Conservation (phyloP, 208 protist genomes). For the Leishmania turanica region DNA sequence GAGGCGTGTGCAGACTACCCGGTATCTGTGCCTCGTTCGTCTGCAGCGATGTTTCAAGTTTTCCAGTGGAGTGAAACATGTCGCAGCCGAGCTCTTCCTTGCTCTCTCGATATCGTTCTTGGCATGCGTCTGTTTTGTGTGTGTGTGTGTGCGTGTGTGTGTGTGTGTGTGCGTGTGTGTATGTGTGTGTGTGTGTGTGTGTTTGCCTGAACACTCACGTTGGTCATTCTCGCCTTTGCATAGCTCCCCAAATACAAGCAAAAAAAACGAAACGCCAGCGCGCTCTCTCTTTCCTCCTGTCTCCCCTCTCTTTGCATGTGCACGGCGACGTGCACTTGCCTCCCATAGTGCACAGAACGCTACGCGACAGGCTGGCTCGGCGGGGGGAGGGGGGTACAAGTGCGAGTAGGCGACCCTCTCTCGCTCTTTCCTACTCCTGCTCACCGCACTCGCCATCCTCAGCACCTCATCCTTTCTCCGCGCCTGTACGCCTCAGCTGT, state of each 20-base stretch:
- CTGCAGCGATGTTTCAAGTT: background rate
- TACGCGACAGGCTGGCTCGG: background rate
- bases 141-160: too few species aligned
- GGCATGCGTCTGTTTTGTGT: background rate
- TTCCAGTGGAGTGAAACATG: background rate
- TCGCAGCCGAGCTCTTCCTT: background rate
- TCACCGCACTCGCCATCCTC: too few species aligned
- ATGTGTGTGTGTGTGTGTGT: too few species aligned
- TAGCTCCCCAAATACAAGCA: background rate
- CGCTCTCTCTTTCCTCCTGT: too few species aligned
- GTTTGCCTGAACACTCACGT: background rate
- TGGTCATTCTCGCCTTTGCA: background rate
- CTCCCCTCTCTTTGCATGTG: background rate
- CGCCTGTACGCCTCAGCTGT: background rate
- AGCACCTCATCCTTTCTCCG: too few species aligned
- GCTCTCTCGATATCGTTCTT: background rate
- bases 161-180: too few species aligned
- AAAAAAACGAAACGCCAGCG: background rate
- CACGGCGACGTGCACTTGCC: too few species aligned
- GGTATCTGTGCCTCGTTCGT: background rate
- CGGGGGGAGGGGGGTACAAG: background rate
- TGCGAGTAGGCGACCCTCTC: background rate
- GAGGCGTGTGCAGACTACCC: background rate
- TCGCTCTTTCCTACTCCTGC: background rate
- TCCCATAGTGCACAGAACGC: background rate